Base-by-base conservation (phyloP, 1,284 basidiomycete species). In the Leccinum cinnamomeum region DNA sequence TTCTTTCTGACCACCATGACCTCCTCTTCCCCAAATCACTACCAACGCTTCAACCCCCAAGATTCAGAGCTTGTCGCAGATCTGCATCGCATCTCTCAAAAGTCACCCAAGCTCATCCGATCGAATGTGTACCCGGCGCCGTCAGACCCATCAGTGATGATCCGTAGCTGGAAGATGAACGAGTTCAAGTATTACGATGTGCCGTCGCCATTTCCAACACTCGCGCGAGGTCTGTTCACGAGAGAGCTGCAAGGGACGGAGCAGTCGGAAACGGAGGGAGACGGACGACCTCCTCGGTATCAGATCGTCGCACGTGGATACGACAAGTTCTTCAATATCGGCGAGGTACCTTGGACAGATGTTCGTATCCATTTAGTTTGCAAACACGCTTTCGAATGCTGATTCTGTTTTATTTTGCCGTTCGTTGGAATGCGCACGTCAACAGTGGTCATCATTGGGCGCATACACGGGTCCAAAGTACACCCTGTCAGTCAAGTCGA, bases 291-390 rank as follows among this genome's bases (percentile, higher is more conserved):
- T 20, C 70, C 67, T 50, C 72, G 76, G 41, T 82, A 92, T 70
- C 79, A 93, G 56, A 97, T 99, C 61, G 89, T 97, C 1, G 91
- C 86, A 0, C 80, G 97, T 56, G 97, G 97, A 0, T 99, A 99
- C 72, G 97, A 99, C 82, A 99, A 99, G 78, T 99, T 99, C 78
- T 99, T 99, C 82, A 99, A 98, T 74, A 92, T 97, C 37, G 92
- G 89, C 30, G 97, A 99, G 74, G 93, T 98, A 28, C 89, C 91
- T 1, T 99, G 96, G 95, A 96, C 91, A 0, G 88, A 88, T 60
- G 96, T 97, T 70, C 72, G 90, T 79, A 10, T 6, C 10, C 23
- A 46, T 20, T 46, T 46, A 2, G n/a, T 18, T 46, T 46, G n/a
- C 0, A 46, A 18, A 46, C 44, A 20, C 18, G 44, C 11, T 48